These are phyloP conservation scores for Backusella tuberculispora DNA, from an alignment of 192 early-diverging fungal species.

Conservation along the genomic window DNA sequence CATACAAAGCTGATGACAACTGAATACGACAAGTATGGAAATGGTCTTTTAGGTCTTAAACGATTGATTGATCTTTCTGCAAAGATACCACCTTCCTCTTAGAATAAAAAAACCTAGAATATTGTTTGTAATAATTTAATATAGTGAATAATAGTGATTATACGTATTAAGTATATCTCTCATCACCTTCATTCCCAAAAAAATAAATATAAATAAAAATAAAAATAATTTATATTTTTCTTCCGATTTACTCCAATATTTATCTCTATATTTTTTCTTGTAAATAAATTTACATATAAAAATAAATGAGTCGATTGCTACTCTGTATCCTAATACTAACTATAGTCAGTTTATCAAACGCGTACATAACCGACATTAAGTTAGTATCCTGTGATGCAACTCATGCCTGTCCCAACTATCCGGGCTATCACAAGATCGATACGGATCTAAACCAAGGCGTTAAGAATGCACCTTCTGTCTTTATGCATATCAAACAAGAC, in stretches of 20 bases:
- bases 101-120: background rate
- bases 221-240: too few species aligned
- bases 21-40: slow-evolving; percentile 51
- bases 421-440: slow-evolving; percentile 22
- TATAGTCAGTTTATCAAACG: background rate
- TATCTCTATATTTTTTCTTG: background rate
- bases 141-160: background rate
- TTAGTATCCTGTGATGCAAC: slow-evolving; percentile 21
- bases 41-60: slow-evolving; percentile 53
- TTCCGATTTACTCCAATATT: too few species aligned
- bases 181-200: too few species aligned
- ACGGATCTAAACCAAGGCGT: slow-evolving; percentile 27
- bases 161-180: too few species aligned
- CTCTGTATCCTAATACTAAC: background rate
- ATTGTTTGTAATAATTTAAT: background rate
- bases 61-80: slow-evolving; percentile 46
- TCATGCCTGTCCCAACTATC: slow-evolving; percentile 24
- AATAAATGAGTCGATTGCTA: background rate
- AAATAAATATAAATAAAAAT: too few species aligned
- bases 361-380: slow-evolving; percentile 30
- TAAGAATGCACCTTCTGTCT: slow-evolving; percentile 13
- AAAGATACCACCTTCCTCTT: background rate
- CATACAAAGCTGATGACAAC: slow-evolving; percentile 51
- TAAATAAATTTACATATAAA: background rate
- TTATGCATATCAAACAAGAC: slow-evolving; percentile 34